Evolutionary conservation across 805 yeast genomes (phyloP).

Genomic region (Tetrapisispora iriomotensis): DNA sequence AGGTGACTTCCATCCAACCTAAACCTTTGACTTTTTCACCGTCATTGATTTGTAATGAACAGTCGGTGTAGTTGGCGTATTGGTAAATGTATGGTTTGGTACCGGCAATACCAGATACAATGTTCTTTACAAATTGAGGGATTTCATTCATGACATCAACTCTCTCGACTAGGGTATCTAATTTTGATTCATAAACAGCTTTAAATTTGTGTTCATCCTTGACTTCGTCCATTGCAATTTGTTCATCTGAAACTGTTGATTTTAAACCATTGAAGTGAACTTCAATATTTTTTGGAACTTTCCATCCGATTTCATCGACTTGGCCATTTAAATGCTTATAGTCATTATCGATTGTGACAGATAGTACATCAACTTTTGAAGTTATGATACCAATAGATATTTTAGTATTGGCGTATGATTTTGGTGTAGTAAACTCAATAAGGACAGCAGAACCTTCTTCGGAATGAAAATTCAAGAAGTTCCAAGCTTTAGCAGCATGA

Average conservation of each 20-base stretch:
- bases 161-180: slow-evolving; percentile 64
- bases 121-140: slow-evolving; percentile 86
- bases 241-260: slow-evolving; percentile 36
- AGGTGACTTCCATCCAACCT: slow-evolving; percentile 31
- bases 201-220: slow-evolving; percentile 30
- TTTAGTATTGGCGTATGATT: slow-evolving; percentile 70
- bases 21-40: slow-evolving; percentile 17
- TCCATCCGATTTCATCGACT: slow-evolving; percentile 85
- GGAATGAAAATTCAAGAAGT: slow-evolving; percentile 82
- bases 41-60: slow-evolving; percentile 17
- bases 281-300: slow-evolving; percentile 60
- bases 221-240: slow-evolving; percentile 25
- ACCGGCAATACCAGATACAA: slow-evolving; percentile 91
- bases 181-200: slow-evolving; percentile 50
- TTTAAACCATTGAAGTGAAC: slow-evolving; percentile 46
- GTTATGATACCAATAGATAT: slow-evolving; percentile 74
- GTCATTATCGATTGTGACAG: slow-evolving; percentile 57
- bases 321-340: slow-evolving; percentile 47
- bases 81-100: slow-evolving; percentile 96
- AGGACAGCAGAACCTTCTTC: slow-evolving; percentile 63
- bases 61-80: slow-evolving; percentile 48
- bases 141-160: slow-evolving; percentile 97
- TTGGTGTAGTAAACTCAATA: slow-evolving; percentile 96
- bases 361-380: slow-evolving; percentile 49
- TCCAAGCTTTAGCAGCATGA: slow-evolving; percentile 97